These are phyloP conservation scores for Piper betle DNA, from an alignment of 164 flowering plant species.

Conservation along the genomic window DNA sequence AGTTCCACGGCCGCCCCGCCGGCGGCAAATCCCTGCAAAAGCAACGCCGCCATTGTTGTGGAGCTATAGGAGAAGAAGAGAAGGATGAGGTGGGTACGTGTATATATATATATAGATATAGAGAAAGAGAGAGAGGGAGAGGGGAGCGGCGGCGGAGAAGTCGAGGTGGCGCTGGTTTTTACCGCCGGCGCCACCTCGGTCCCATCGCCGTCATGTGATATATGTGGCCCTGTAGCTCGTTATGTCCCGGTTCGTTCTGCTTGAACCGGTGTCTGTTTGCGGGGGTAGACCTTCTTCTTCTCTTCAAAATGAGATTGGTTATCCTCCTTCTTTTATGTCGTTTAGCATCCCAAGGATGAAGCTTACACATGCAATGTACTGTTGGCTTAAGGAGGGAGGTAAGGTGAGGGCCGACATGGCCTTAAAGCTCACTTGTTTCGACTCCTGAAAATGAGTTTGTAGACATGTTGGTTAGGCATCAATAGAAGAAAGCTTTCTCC, in stretches of 20 bases:
- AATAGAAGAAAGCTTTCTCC: not conserved
- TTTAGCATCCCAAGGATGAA: slow-evolving; percentile 34
- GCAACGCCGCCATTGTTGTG: not conserved
- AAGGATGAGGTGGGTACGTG: no score
- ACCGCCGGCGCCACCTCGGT: no score
- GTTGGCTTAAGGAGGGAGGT: slow-evolving; percentile 50
- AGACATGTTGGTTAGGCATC: slow-evolving; percentile 17
- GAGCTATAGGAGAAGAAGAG: no score
- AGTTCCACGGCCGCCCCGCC: not conserved
- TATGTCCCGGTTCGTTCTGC: no score
- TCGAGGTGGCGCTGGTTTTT: no score
- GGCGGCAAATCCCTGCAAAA: slow-evolving; percentile 1
- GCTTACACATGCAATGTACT: slow-evolving; percentile 43
- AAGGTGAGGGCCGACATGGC: slow-evolving; percentile 20
- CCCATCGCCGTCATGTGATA: no score
- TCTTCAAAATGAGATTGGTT: slow-evolving; percentile 40
- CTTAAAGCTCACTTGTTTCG: slow-evolving; percentile 31
- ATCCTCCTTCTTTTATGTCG: slow-evolving; percentile 42
- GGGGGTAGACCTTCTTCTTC: no score
- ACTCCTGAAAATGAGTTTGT: slow-evolving; percentile 20
- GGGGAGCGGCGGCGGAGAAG: no score
- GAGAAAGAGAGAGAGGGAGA: no score
- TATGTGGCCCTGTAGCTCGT: no score
- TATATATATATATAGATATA: no score
- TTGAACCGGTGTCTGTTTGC: no score